A percentile compares a stretch with the other conserved stretches of the same genome.
These are phyloP conservation scores for Saccharomycopsis babjevae DNA, from an alignment of 805 yeast genomes.

Conservation along the genomic window DNA sequence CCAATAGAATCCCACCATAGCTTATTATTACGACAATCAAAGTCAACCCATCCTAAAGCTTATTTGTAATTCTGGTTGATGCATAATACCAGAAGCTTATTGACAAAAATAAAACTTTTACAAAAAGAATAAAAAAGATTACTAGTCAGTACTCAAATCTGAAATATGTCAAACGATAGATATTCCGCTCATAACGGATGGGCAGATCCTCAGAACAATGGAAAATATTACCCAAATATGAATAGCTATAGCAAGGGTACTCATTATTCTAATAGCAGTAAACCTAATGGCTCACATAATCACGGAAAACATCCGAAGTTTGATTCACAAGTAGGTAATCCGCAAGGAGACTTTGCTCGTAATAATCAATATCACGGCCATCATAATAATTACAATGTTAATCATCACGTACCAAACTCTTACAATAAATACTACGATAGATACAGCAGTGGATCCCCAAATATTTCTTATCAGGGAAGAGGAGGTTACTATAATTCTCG, in stretches of 20 bases:
- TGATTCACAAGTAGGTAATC: background rate
- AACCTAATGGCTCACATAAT: background rate
- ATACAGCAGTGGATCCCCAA: background rate
- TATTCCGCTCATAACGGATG: background rate
- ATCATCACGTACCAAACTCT: background rate
- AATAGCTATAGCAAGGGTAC: background rate
- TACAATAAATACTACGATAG: background rate
- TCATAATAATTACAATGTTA: background rate
- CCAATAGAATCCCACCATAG: too few relatives aligned
- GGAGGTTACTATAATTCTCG: background rate
- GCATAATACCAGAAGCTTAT: background rate
- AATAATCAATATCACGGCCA: background rate
- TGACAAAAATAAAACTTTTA: background rate
- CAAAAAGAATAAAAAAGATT: background rate
- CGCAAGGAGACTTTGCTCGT: background rate
- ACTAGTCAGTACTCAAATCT: too few relatives aligned
- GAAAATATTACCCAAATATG: background rate
- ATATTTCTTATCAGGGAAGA: background rate
- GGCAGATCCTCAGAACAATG: background rate
- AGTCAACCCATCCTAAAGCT: too few relatives aligned
- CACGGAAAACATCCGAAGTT: background rate
- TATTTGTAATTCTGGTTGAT: too few relatives aligned
- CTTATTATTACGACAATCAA: too few relatives aligned
- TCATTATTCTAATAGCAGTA: background rate
- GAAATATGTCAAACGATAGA: background rate